Evolutionary conservation across 495 filamentous ascomycete genomes (phyloP), one percentile per base, ranked within the genome.

Genomic region (Aspergillus campestris): DNA sequence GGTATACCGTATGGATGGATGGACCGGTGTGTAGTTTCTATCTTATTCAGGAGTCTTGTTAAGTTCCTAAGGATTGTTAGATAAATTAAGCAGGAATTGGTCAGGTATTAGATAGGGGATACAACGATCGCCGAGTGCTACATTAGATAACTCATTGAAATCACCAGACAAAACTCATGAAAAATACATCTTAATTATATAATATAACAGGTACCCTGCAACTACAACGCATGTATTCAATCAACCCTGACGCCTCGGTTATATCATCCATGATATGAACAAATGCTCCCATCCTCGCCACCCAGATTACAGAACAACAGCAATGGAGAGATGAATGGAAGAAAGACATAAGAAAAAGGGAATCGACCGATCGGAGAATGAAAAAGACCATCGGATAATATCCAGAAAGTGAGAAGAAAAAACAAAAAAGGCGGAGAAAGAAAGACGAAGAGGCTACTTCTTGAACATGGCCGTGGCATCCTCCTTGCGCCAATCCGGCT

Each of bases 401-500:
- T n/a, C 40, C 48, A 37, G 37, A 52, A 40, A 37, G 3, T 43
- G 31, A 45, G 28, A 41, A 46, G 31, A 44, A 33, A 49, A 42
- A 42, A 50, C 28, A 48, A 38, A 34, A 43, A 33, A 8, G 13
- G 28, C 38, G 40, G 13, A 31, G 24, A 40, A 18, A 46, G 35
- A 45, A 50, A 40, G 38, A 35, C 12, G 41, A 48, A 31, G 45
- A 44, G 38, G 15, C 46, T 33, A 71, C 53, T 58, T 66, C 53
- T 66, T 70, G 55, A 83, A 82, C 52, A 73, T 75, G 6, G 66
- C 59, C 43, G 59, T 57, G 8, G 74, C 70, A 53, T 83, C 78
- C 43, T 79, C 75, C 58, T 72, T 72, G 50, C 66, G 73, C 75
- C 78, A 82, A 30, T 80, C 78, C 29, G 79, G 62, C 45, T 82